Percentiles rank a stretch among this genome's conserved stretches.
Conservation (phyloP, 495 filamentous ascomycete genomes). For the Penicillium cosmopolitanum region DNA sequence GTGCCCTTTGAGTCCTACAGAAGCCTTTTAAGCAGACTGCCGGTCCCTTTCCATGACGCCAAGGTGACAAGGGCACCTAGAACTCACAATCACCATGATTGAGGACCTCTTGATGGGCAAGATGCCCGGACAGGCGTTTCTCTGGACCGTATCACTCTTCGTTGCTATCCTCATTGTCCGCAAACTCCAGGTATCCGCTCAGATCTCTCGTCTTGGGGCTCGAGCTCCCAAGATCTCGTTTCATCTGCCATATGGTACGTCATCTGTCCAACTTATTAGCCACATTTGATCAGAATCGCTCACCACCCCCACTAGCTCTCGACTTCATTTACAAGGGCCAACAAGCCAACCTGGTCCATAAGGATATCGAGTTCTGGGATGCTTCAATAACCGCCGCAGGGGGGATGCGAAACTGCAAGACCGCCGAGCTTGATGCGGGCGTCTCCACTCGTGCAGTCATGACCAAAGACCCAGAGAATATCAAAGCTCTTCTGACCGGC, state of each 20-base stretch:
- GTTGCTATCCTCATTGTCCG: conserved; percentile 30
- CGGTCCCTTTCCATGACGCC: background rate
- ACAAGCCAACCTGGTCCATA: conserved; percentile 49
- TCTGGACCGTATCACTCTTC: conserved; percentile 33
- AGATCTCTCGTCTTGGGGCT: conserved; percentile 41
- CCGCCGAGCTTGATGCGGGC: conserved; percentile 61
- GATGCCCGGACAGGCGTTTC: conserved; percentile 29
- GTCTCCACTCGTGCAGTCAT: conserved; percentile 60
- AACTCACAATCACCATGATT: conserved; percentile 42
- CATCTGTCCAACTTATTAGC: background rate
- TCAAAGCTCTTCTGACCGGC: conserved; percentile 80
- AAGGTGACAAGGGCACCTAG: background rate
- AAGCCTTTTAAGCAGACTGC: background rate
- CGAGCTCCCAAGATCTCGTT: conserved; percentile 39
- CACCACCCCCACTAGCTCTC: conserved; percentile 50
- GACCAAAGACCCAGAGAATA: conserved; percentile 67
- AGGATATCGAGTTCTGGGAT: conserved; percentile 64
- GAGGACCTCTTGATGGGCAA: conserved; percentile 35
- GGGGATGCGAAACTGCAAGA: conserved; percentile 45
- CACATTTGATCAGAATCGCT: conserved; percentile 2
- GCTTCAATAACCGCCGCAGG: conserved; percentile 46
- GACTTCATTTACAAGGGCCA: conserved; percentile 62
- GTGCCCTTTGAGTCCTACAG: background rate
- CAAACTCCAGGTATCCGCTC: conserved; percentile 35
- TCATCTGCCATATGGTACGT: conserved; percentile 42